These are phyloP conservation scores for Fusarium longipes DNA, from an alignment of 2,329 filamentous ascomycete genomes.

Conservation along the genomic window DNA sequence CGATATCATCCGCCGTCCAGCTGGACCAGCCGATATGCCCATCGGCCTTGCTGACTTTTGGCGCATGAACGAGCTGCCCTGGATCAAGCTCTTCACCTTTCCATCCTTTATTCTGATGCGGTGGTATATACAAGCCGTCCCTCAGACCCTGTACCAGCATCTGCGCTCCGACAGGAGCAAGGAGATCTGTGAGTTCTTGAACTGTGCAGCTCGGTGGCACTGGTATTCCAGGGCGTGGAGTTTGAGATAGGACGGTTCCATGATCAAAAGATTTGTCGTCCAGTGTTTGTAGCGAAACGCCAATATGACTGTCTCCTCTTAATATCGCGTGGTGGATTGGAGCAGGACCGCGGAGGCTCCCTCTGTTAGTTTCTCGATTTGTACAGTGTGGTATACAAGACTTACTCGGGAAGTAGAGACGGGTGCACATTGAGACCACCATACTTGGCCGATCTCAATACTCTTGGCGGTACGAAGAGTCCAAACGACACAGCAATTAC, in stretches of 20 bases:
- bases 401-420: conserved; percentile 85
- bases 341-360: conserved; percentile 82
- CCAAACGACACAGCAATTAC: conserved; percentile 96
- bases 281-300: conserved; percentile 88
- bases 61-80: conserved; percentile 63
- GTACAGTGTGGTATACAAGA: background rate
- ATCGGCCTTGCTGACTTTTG: conserved; percentile 77
- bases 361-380: conserved; percentile 15
- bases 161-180: conserved; percentile 73
- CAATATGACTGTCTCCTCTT: conserved; percentile 68
- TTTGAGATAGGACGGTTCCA: conserved; percentile 80
- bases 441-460: conserved; percentile 77
- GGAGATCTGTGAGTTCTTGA: conserved; percentile 54
- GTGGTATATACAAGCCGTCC: conserved; percentile 72
- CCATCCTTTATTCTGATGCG: conserved; percentile 56
- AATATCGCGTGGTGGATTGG: conserved; percentile 89
- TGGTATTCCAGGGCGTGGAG: conserved; percentile 66
- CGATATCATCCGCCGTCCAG: conserved; percentile 66
- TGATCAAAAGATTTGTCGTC: conserved; percentile 81
- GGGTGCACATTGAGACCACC: conserved; percentile 95
- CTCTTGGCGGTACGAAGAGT: conserved; percentile 82
- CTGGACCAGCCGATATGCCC: conserved; percentile 68
- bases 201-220: conserved; percentile 59
- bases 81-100: conserved; percentile 36
- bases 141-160: conserved; percentile 77